Evolutionary conservation across 1,139 yeast genomes (phyloP).

Genomic region (Protomyces inouyei): DNA sequence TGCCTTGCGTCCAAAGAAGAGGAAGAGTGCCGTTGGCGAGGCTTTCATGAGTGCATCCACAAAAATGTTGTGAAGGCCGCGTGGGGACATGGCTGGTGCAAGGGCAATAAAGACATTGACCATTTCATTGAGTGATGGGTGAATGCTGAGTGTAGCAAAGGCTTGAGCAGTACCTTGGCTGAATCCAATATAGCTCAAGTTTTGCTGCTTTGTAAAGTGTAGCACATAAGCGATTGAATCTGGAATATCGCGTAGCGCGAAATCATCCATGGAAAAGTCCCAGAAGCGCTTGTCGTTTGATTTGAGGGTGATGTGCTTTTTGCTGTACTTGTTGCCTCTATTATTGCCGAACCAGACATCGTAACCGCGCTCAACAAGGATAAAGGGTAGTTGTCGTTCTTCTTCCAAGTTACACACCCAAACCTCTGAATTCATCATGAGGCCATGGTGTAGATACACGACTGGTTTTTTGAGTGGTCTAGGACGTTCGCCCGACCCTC

Average conservation of each 20-base stretch:
- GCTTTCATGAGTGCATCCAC: slow-evolving; percentile 73
- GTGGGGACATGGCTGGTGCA: slow-evolving; percentile 94
- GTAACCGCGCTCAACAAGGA: slow-evolving; percentile 70
- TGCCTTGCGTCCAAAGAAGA: slow-evolving; percentile 68
- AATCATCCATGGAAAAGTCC: slow-evolving; percentile 83
- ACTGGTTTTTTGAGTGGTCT: slow-evolving; percentile 47
- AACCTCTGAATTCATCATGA: slow-evolving; percentile 83
- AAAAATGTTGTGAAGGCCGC: slow-evolving; percentile 68
- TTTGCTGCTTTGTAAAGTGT: slow-evolving; percentile 43
- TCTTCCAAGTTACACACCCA: slow-evolving; percentile 67
- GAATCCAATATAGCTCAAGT: slow-evolving; percentile 71
- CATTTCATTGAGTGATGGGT: slow-evolving; percentile 61
- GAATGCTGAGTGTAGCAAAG: slow-evolving; percentile 71
- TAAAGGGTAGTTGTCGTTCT: slow-evolving; percentile 64
- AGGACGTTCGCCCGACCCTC: slow-evolving; percentile 7
- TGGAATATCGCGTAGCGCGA: slow-evolving; percentile 78
- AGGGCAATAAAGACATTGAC: slow-evolving; percentile 70
- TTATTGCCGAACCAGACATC: slow-evolving; percentile 94
- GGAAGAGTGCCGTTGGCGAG: slow-evolving; percentile 68
- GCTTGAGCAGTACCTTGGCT: slow-evolving; percentile 92
- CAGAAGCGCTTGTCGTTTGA: slow-evolving; percentile 57
- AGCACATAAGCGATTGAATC: slow-evolving; percentile 63
- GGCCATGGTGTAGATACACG: slow-evolving; percentile 83
- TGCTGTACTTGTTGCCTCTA: slow-evolving; percentile 81
- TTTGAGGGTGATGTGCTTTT: slow-evolving; percentile 46